Base-by-base conservation (phyloP, 768 basidiomycete genomes). In the Boletus huronensis region DNA sequence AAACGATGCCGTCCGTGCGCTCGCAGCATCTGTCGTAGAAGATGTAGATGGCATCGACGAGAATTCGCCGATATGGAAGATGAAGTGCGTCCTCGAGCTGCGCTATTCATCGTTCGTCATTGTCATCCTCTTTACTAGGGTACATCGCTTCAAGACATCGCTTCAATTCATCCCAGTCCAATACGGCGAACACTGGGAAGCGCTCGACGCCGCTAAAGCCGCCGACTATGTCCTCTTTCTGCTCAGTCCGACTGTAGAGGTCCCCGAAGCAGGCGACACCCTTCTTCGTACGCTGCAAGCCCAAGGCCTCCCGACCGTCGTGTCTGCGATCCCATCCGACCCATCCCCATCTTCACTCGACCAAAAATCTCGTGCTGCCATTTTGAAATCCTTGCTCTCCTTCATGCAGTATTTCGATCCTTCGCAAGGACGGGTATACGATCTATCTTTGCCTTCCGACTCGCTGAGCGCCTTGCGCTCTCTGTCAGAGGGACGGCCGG, bases 361-460 rank as follows among this genome's bases (percentile, higher is more conserved):
- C 53, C 60, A 73, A 6, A 93, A 93, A 72, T 73, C 82, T 31
- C 83, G 82, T 29, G 64, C 82, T 2, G 82, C 82, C 17, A 80
- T 93, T 44, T 73, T 92, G 52, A 94, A 92, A 73, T 97, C 93
- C 1, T 78, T 98, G 5, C 79, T 96, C 9, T 97, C 94, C 10
- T 99, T 98, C 76, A 85, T 95, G 53, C 87, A 87, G 59, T 98
- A 98, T 73, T 99, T 98, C 70, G 90, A 91, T 55, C 96, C 96
- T 2, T 77, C 80, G 23, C 88, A 94, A 63, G 74, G 79, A 8
- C 80, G 86, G 32, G 78, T 98, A 0, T 89, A 85, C 64, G 92
- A 94, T 71, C 71, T 93, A 43, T 77, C 83, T 50, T 70, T 72
- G 1, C 63, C 77, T 23, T 77, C 87, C 5, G 93, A 96, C 62